Evolutionary conservation across 192 early-diverging fungal species (phyloP).

Genomic region (Backusella macrospora): DNA sequence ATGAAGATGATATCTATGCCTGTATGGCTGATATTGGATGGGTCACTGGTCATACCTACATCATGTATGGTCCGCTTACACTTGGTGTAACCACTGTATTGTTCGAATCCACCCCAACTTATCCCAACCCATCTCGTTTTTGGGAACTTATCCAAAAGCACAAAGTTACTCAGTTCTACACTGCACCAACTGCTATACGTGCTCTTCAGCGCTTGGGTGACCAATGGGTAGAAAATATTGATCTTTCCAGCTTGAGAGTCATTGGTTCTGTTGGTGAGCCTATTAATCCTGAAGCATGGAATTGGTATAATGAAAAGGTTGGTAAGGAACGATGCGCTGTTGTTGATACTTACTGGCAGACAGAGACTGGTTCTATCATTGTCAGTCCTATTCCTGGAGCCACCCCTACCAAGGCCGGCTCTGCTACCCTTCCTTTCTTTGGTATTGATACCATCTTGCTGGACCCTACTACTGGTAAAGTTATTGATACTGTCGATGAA

Average conservation of each 20-base stretch:
- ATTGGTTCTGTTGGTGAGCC: constrained; percentile 96
- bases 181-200: constrained; percentile 95
- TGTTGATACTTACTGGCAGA: constrained; percentile 96
- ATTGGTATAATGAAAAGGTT: constrained; percentile 93
- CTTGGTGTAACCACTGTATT: constrained; percentile 89
- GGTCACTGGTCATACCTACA: constrained; percentile 88
- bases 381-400: constrained; percentile 90
- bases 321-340: constrained; percentile 84
- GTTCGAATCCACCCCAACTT: constrained; percentile 95
- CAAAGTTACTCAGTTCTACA: constrained; percentile 97
- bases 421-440: constrained; percentile 96
- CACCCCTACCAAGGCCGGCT: constrained; percentile 89
- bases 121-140: constrained; percentile 81
- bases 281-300: constrained; percentile 97
- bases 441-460: constrained; percentile 88
- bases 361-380: constrained; percentile 95
- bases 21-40: constrained; percentile 97
- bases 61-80: constrained; percentile 88
- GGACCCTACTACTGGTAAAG: constrained; percentile 81
- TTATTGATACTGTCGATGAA: constrained; percentile 76
- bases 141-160: constrained; percentile 86
- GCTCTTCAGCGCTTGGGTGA: constrained; percentile 87
- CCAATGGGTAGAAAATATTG: constrained; percentile 72
- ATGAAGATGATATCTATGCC: constrained; percentile 84
- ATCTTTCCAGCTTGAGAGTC: constrained; percentile 84